These are phyloP conservation scores for Blepharisma stoltei DNA, from an alignment of 73 alveolate species.

Conservation along the genomic window DNA sequence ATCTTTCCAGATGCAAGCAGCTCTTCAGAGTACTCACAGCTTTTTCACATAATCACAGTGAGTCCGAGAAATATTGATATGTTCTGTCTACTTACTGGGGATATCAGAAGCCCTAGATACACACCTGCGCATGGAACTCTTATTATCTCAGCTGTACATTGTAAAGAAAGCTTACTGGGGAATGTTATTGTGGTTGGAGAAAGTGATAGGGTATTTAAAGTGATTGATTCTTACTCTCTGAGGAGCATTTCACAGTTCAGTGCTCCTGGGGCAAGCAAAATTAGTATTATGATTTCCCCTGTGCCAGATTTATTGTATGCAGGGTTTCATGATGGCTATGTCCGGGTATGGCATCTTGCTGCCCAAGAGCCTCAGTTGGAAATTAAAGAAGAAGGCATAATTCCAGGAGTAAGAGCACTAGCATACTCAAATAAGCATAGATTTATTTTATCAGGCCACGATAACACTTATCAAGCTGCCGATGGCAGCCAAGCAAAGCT, in stretches of 20 bases:
- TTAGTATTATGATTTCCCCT: constrained; percentile 1
- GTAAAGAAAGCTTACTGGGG: neutral
- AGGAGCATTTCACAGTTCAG: neutral
- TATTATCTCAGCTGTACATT: neutral
- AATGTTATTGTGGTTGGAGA: neutral
- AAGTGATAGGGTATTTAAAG: neutral
- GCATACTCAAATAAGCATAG: neutral
- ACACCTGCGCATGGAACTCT: neutral
- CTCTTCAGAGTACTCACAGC: neutral
- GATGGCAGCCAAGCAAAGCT: constrained; percentile 9
- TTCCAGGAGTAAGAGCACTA: neutral
- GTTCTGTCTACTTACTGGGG: constrained; percentile 29
- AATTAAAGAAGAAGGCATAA: neutral
- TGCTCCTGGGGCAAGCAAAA: neutral
- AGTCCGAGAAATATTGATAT: constrained; percentile 4
- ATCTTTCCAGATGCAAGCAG: neutral
- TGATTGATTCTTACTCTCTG: constrained; percentile 17
- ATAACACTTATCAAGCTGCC: neutral
- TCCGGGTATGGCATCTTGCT: constrained; percentile 3
- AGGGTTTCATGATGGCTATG: constrained; percentile 1
- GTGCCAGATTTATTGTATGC: constrained; percentile 22
- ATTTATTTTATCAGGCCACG: neutral
- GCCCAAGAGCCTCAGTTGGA: constrained; percentile 2
- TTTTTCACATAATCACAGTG: neutral
- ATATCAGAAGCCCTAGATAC: neutral